Evolutionary conservation across 371 early-diverging fungal genomes (phyloP), one percentile per base, ranked within the genome.

Genomic region (Mortierella polycephala): DNA sequence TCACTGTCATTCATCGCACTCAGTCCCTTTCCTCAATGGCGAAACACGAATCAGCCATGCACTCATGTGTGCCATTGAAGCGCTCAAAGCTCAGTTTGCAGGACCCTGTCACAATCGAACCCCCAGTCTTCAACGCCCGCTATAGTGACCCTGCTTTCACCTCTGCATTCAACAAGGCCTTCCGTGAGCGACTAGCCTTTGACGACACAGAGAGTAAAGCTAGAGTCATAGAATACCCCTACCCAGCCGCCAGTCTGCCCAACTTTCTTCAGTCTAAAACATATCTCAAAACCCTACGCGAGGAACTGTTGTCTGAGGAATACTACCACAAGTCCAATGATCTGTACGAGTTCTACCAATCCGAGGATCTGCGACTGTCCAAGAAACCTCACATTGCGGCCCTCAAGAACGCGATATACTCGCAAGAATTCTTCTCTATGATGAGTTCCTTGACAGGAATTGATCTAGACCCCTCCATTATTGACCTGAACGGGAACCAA

Each of bases 331-430:
- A 88, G 45, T 84, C 86, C 23, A 91, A 90, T 71, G 92, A 92
- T 55, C 75, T 92, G 21, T 92, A 91, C 73, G 87, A 87, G 62
- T 92, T 92, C 65, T 83, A 85, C 67, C 91, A 92, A 57, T 86
- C 88, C 2, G 84, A 84, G 44, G 90, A 89, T 51, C 67, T 90
- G 42, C 85, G 83, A 14, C 72, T 77, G 8, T 83, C 81, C 9
- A 74, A 58, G 30, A 79, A 73, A 30, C 67, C 72, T 37, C 74
- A 83, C 23, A 75, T 91, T 10, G 71, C 67, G 1, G 80, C 75
- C 18, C 81, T 91, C 18, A 77, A 85, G 50, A 71, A 83, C 55
- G 80, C 81, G 14, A 61, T 91, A 42, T 82, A 86, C 37, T 85
- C 87, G 18, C 83, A 82, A 10, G 71, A 83, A 49, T 89, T 89